These are phyloP conservation scores for Hypoxylon sp. DNA, from an alignment of 2,329 filamentous ascomycete genomes.

Conservation along the genomic window DNA sequence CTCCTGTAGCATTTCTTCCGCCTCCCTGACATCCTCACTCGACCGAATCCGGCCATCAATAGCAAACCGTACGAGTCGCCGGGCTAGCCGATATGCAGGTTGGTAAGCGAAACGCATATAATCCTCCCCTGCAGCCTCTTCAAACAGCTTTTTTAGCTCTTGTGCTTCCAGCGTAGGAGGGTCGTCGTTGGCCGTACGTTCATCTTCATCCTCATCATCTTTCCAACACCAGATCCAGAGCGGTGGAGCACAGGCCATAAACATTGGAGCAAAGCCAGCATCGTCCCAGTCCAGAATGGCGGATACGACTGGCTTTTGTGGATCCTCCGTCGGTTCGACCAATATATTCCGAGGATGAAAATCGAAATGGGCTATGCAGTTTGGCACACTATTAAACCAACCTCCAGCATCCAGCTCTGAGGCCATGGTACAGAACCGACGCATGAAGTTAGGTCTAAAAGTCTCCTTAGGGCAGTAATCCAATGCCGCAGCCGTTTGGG, in stretches of 20 bases:
- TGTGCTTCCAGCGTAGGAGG: conserved; percentile 12
- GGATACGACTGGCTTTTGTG: conserved; percentile 33
- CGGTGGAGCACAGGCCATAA: conserved; percentile 51
- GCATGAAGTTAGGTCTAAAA: background rate
- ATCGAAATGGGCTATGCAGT: conserved; percentile 46
- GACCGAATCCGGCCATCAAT: conserved; percentile 9
- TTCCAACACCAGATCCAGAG: conserved; percentile 50
- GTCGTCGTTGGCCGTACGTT: conserved; percentile 20
- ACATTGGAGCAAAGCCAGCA: conserved; percentile 50
- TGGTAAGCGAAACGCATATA: conserved; percentile 47
- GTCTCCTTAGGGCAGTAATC: background rate
- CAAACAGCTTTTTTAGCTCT: conserved; percentile 47
- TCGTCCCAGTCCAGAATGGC: conserved; percentile 52
- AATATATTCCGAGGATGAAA: conserved; percentile 50
- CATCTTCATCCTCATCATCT: conserved; percentile 41
- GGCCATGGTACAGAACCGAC: conserved; percentile 16
- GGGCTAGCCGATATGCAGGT: conserved; percentile 43
- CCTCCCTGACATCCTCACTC: conserved; percentile 5
- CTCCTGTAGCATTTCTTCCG: conserved; percentile 19
- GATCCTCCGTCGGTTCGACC: conserved; percentile 26
- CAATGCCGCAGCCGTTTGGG: background rate
- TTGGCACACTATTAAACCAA: conserved; percentile 12
- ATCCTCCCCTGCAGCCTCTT: conserved; percentile 44
- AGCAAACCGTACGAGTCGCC: conserved; percentile 32
- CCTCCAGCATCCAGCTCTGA: conserved; percentile 6